Evolutionary conservation across 495 filamentous ascomycete species (phyloP), one percentile per base, ranked within the genome.

Genomic region (Penicillium argentinense): DNA sequence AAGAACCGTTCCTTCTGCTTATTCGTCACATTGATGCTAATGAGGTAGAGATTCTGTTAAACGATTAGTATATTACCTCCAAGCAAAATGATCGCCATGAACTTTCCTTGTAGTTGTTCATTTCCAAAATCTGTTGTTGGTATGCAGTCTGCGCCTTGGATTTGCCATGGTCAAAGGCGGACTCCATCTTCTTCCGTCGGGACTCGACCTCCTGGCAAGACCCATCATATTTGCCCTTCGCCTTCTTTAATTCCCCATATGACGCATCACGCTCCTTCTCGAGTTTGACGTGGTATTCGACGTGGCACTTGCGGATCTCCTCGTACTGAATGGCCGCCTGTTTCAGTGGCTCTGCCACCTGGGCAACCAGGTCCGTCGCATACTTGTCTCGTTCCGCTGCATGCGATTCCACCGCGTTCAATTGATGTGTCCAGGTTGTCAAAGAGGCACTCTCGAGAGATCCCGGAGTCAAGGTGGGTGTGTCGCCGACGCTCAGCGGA

Each of bases 1-100:
- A 91, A 99, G 69, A 97, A 97, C 62, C 83, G 89, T 64, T 95
- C 88, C 71, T 97, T 97, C 58, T 95, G 83, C 65, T 89, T 91
- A 69, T 99, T 99, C 27, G 92, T 91, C 32, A 96, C 87, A 60
- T 92, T 93, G 72, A 99, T 95, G 43, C 81, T 80, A 52, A 99
- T 92, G 27, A 99, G 72, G 58, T 99, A 99, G 2, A 88, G 90
- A 59, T 97, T 99, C 86, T 88, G 53, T 12, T 16, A 9, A 26
- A 19, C 25, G 43, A n/a, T 14, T 22, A 30, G 16, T 38, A 25
- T 13, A 8, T n/a, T n/a, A n/a, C n/a, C n/a, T n/a, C n/a, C n/a
- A n/a, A n/a, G n/a, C n/a, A n/a, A n/a, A n/a, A n/a, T n/a, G n/a
- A n/a, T n/a, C n/a, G n/a, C n/a, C n/a, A n/a, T n/a, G n/a, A n/a